A percentile compares a stretch with the other conserved stretches of the same genome.
phyloP scores from a whole-genome alignment of 345 rosid species.

The Atalantia buxifolia region DNA sequence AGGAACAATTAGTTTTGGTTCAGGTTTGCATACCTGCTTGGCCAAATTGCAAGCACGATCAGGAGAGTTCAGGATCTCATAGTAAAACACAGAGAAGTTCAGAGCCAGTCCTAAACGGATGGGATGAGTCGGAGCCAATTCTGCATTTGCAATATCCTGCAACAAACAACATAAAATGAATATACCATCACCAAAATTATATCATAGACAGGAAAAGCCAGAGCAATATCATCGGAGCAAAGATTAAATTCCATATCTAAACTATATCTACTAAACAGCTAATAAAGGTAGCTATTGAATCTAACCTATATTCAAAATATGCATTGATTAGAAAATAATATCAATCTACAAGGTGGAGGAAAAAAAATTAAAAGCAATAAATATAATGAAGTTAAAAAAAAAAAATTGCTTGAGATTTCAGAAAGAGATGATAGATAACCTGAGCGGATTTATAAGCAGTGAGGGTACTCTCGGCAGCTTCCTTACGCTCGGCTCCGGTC shows the following conservation, averaged over 20 bases:
- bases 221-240: not conserved
- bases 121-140: conserved; percentile 87
- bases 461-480: conserved; percentile 82
- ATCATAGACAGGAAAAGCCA: not conserved
- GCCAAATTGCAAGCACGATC: conserved; percentile 94
- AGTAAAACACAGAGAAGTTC: conserved; percentile 89
- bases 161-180: not conserved
- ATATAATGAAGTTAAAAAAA: not conserved
- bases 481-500: conserved; percentile 78
- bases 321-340: not conserved
- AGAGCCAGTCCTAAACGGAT: conserved; percentile 89
- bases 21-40: conserved; percentile 52
- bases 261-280: not conserved
- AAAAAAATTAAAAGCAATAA: not conserved
- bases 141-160: conserved; percentile 84
- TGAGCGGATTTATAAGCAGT: conserved; percentile 88
- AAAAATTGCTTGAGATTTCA: not conserved
- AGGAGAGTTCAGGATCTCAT: conserved; percentile 88
- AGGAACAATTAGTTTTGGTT: not conserved
- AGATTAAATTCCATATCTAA: not conserved
- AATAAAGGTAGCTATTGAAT: not conserved
- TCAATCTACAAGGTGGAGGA: no score
- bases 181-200: not conserved
- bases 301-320: not conserved
- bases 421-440: conserved; percentile 31